Conservation (phyloP, 2,329 filamentous ascomycete species). For the Fusarium bulbicola region DNA sequence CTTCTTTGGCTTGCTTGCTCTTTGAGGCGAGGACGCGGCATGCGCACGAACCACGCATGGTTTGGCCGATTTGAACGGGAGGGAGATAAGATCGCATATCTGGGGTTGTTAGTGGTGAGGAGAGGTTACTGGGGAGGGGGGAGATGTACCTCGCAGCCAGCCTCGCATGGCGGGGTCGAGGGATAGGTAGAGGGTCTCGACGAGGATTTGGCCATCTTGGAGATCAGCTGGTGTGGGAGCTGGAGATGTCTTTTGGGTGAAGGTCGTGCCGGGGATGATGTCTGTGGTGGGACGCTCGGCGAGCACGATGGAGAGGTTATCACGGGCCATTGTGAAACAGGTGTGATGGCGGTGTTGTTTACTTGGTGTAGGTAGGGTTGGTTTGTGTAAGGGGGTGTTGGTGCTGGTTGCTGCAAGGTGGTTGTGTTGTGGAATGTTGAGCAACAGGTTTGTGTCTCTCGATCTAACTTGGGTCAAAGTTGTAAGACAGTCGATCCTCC, state of each 20-base stretch:
- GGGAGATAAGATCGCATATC: slow-evolving; percentile 69
- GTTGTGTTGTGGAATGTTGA: slow-evolving; percentile 2
- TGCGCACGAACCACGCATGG: slow-evolving; percentile 72
- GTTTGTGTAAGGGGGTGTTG: neutral
- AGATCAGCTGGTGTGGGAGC: slow-evolving; percentile 62
- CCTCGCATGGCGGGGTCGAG: slow-evolving; percentile 81
- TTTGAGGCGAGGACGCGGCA: slow-evolving; percentile 70
- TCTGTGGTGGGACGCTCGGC: slow-evolving; percentile 68
- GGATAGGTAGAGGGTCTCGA: slow-evolving; percentile 70
- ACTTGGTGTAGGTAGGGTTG: neutral
- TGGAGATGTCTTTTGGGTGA: slow-evolving; percentile 61
- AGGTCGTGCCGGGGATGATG: slow-evolving; percentile 73
- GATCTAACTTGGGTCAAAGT: neutral
- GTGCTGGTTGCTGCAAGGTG: too few relatives aligned
- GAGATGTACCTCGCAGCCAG: slow-evolving; percentile 66
- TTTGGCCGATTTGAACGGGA: slow-evolving; percentile 72
- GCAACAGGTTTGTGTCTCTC: neutral
- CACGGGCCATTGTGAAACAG: slow-evolving; percentile 50
- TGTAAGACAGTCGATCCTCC: neutral
- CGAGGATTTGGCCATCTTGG: slow-evolving; percentile 71
- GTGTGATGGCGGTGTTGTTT: neutral
- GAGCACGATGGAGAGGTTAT: slow-evolving; percentile 65
- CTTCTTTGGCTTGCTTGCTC: slow-evolving; percentile 61
- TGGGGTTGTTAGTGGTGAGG: slow-evolving; percentile 28
- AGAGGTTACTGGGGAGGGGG: neutral